Evolutionary conservation across 2,329 filamentous ascomycete species (phyloP).

Genomic region (Colletotrichum sp.): DNA sequence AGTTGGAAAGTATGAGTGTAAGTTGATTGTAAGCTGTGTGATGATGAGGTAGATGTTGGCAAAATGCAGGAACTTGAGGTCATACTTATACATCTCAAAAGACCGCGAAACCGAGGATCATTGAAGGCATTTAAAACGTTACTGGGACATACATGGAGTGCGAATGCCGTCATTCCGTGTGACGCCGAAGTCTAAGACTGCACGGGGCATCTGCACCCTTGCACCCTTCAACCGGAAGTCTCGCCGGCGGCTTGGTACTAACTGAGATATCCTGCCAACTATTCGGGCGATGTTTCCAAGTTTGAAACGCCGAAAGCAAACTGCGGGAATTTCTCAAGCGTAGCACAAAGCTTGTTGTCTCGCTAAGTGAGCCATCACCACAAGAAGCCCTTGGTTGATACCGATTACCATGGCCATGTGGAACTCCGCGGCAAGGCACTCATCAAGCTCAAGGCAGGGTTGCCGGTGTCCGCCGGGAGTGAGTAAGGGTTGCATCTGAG

Average conservation of each 20-base stretch:
- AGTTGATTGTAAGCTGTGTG: background rate
- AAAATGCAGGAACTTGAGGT: background rate
- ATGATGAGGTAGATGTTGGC: background rate
- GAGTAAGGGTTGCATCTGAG: background rate
- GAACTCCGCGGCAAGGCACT: background rate
- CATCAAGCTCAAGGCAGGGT: background rate
- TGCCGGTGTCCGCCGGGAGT: background rate
- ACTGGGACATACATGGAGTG: background rate
- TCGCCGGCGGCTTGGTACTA: background rate
- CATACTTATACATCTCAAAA: background rate
- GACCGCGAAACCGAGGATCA: background rate
- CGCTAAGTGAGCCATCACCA: background rate
- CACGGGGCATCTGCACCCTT: background rate
- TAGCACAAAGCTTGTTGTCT: background rate
- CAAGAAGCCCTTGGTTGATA: background rate
- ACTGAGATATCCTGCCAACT: background rate
- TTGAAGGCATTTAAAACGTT: background rate
- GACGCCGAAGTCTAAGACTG: background rate
- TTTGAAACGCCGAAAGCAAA: background rate
- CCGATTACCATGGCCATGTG: background rate
- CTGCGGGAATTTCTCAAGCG: accelerated
- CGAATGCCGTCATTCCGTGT: background rate
- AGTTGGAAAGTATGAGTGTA: background rate
- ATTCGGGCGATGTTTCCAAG: accelerated
- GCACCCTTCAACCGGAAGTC: background rate